Conservation (phyloP, 306 rosid species). For the Psophocarpus tetragonolobus region DNA sequence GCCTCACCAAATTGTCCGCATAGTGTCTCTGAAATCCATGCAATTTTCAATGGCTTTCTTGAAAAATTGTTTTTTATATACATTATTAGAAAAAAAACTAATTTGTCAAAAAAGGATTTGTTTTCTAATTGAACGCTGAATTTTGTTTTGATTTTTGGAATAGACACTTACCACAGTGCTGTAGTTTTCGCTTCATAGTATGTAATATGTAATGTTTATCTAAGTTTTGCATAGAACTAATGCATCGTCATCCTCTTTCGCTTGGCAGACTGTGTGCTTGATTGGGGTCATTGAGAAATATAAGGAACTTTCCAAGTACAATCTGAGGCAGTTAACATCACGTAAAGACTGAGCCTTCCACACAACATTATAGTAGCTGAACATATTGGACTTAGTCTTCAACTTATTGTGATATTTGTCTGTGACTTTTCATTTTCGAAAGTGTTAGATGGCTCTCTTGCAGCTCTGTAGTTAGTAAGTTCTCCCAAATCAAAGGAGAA, state of each 20-base stretch:
- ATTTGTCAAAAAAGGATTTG: background rate
- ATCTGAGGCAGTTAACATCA: slow-evolving; percentile 88
- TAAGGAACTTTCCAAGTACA: slow-evolving; percentile 84
- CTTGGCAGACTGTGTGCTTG: slow-evolving; percentile 87
- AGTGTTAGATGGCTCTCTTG: background rate
- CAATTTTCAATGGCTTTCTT: background rate
- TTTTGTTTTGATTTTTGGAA: background rate
- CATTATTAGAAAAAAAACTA: background rate
- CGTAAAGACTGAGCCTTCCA: slow-evolving; percentile 41
- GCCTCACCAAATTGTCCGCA: background rate
- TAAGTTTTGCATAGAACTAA: slow-evolving; percentile 16
- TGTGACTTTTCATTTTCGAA: background rate
- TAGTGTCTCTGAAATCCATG: background rate
- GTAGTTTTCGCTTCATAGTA: background rate
- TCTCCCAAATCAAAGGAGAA: background rate
- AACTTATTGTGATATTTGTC: background rate
- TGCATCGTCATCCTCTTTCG: background rate
- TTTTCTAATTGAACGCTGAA: background rate
- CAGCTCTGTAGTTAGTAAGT: background rate
- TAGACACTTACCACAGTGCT: background rate
- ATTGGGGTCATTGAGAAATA: slow-evolving; percentile 83
- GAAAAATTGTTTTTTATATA: background rate
- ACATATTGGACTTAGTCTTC: background rate
- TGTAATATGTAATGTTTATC: background rate
- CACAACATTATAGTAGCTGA: background rate